phyloP scores from a whole-genome alignment of 2,329 filamentous ascomycete species.

The Zalaria sp. region DNA sequence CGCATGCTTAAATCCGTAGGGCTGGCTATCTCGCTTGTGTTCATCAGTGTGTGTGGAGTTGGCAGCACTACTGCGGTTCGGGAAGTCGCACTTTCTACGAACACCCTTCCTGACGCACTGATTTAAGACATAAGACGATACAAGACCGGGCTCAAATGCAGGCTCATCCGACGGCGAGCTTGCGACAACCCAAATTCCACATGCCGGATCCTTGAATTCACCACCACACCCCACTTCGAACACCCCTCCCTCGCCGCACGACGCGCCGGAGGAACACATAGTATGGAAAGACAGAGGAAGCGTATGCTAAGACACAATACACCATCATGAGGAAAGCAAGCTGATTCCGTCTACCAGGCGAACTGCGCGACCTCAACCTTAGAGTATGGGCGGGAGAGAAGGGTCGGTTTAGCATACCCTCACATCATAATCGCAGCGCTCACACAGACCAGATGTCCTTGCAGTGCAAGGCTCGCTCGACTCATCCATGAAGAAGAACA shows the following conservation, averaged over 20 bases:
- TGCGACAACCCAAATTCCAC: conserved; percentile 13
- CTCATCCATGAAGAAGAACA: conserved; percentile 95
- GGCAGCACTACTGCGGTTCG: too few relatives aligned
- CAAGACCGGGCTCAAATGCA: conserved; percentile 13
- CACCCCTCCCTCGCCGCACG: conserved; percentile 10
- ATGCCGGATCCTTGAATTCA: conserved; percentile 20
- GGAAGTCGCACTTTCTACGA: too few relatives aligned
- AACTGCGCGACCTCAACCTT: conserved; percentile 78
- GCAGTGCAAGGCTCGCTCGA: conserved; percentile 67
- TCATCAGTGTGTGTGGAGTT: too few relatives aligned
- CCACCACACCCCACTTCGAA: conserved; percentile 8
- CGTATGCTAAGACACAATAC: conserved; percentile 17
- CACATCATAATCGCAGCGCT: neutral
- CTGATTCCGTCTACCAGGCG: conserved; percentile 41
- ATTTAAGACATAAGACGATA: too few relatives aligned
- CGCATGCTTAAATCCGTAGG: too few relatives aligned
- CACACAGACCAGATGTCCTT: conserved; percentile 51
- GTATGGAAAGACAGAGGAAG: conserved; percentile 37
- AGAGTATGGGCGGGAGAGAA: conserved; percentile 79
- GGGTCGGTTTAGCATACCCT: conserved; percentile 39
- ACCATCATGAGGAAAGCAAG: conserved; percentile 1
- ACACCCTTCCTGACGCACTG: too few relatives aligned
- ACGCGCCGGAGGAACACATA: conserved; percentile 13
- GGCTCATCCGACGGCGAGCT: conserved; percentile 16
- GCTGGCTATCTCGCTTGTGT: too few relatives aligned